Evolutionary conservation across 2,329 filamentous ascomycete species (phyloP).

Genomic region (Pseudopithomyces chartarum): DNA sequence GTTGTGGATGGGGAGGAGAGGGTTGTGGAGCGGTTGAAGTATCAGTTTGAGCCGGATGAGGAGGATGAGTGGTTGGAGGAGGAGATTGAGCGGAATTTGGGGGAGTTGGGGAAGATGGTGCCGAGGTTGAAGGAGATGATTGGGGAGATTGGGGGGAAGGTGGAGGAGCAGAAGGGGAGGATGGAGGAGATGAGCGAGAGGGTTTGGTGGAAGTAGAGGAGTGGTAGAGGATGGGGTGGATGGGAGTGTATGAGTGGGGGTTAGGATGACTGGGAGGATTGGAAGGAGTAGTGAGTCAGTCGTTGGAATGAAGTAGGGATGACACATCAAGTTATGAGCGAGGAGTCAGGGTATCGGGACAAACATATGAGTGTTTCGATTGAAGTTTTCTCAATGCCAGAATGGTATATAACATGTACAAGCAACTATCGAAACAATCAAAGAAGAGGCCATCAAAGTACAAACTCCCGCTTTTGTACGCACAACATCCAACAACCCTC

Average conservation of each 20-base stretch:
- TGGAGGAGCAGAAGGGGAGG: neutral
- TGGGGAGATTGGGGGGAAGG: neutral
- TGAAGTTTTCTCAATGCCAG: neutral
- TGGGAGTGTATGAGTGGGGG: neutral
- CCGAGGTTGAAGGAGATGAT: neutral
- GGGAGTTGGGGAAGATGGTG: neutral
- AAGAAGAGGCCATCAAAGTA: too few relatives aligned
- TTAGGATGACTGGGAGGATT: too few relatives aligned
- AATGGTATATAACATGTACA: slow-evolving; percentile 9
- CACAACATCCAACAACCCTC: too few relatives aligned
- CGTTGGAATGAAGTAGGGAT: too few relatives aligned
- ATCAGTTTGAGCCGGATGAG: neutral
- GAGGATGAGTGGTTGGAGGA: neutral
- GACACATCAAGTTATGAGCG: neutral
- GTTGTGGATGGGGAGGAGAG: neutral
- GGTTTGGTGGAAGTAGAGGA: neutral
- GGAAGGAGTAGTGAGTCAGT: too few relatives aligned
- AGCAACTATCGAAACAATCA: neutral
- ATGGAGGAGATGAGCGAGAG: neutral
- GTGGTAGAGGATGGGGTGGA: neutral
- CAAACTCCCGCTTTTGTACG: too few relatives aligned
- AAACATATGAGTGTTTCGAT: neutral
- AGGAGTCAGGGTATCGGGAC: neutral
- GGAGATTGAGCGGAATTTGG: neutral
- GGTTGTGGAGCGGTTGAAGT: neutral